Base-by-base conservation (phyloP, 208 protist species). In the Crithidia fasciculata region DNA sequence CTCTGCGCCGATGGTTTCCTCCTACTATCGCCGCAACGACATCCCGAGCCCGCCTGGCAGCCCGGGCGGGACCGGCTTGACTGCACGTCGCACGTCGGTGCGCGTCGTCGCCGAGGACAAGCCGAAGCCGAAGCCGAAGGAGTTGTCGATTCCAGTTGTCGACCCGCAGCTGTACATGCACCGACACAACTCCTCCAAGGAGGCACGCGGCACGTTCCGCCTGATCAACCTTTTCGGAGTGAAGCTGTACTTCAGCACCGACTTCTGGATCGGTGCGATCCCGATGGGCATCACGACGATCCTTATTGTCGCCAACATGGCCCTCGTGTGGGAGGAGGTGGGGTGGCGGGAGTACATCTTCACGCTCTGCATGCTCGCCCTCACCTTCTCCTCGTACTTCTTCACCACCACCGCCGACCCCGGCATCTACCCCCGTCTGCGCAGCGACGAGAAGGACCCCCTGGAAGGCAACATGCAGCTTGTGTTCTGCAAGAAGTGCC, bases 361-460 rank as follows among this genome's bases (percentile, higher is more conserved):
- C 55, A 74, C 84, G 37, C 44, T 70, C 5, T 53, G 54, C 5
- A 64, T 96, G 28, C 68, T 92, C 15, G 43, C 76, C 41, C 69
- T 69, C 4, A 87, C 83, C 5, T 88, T 89, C 65, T 43, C 69
- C 28, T 75, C 75, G 9, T 87, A 85, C 15, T 86, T 88, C 40
- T 60, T 90, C 43, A 81, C 92, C 15, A 82, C 70, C 54, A 81
- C 69, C 36, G 89, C 82, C 2, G 91, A 96, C 63, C 91, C 91
- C 15, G 91, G 91, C 15, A 84, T 96, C 28, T 94, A 94, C 61
- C 91, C 91, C 12, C 83, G 91, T 19, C 82, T 93, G 43, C 72
- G 81, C 9, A 68, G 56, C 19, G 83, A 78, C 44, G 91, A 94
- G 50, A 55, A 58, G 8, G 91, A 96, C 65, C 87, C 89, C 4